Evolutionary conservation across 495 filamentous ascomycete species (phyloP).

Genomic region (Penicillium silybi): DNA sequence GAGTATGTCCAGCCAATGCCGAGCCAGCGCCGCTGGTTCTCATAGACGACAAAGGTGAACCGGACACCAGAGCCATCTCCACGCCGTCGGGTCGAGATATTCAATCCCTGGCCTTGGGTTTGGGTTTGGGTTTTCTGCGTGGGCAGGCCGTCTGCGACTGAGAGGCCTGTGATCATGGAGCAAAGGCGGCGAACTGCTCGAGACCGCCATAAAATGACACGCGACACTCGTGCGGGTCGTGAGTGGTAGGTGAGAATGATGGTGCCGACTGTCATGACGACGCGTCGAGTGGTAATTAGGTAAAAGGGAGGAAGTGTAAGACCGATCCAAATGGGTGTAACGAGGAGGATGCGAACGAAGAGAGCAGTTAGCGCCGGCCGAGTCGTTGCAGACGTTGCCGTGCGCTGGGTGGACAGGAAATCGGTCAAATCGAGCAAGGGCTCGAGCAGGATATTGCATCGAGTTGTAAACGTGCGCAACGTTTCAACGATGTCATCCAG

Average conservation of each 20-base stretch:
- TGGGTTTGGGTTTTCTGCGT: constrained; percentile 22
- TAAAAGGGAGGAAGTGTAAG: constrained; percentile 76
- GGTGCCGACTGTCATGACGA: constrained; percentile 76
- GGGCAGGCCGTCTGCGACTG: constrained; percentile 49
- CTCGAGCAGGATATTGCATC: constrained; percentile 89
- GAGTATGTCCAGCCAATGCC: constrained; percentile 93
- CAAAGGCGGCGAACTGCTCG: constrained; percentile 61
- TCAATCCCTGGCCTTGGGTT: constrained; percentile 39
- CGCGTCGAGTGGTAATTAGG: constrained; percentile 81
- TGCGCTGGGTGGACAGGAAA: constrained; percentile 87
- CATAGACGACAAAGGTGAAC: constrained; percentile 93
- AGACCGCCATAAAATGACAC: constrained; percentile 90
- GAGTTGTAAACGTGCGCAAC: constrained; percentile 76
- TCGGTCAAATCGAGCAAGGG: constrained; percentile 85
- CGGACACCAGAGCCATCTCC: constrained; percentile 69
- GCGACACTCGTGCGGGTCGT: constrained; percentile 75
- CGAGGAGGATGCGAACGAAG: constrained; percentile 81
- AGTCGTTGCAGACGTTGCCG: constrained; percentile 87
- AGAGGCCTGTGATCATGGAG: constrained; percentile 71
- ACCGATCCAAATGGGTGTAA: constrained; percentile 82
- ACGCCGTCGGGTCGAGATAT: constrained; percentile 49
- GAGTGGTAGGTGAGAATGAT: constrained; percentile 87
- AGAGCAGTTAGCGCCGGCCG: constrained; percentile 85
- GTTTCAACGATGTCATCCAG: constrained; percentile 96
- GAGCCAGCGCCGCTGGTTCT: constrained; percentile 95